Base-by-base conservation (phyloP, 345 rosid genomes). In the Gossypium herbaceum region DNA sequence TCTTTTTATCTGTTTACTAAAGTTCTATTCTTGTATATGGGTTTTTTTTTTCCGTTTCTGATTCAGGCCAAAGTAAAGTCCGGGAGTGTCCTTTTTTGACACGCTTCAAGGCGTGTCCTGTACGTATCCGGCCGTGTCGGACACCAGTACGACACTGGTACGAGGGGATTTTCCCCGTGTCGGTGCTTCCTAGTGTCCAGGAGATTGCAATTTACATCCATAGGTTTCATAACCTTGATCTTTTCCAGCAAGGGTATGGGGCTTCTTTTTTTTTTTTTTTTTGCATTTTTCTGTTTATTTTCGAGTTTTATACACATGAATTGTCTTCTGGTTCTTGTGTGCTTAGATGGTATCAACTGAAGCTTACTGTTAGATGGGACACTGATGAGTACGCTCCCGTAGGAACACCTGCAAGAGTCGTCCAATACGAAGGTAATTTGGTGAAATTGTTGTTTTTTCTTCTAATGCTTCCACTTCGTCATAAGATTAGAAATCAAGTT, bases 241-340 rank as follows among this genome's bases (percentile, higher is more conserved):
- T 90, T 73, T 88, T 95, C 81, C 98, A 95, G 44, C 97, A 95
- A 87, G 98, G 97, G 99, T 95, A 89, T 60, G 81, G 3, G 41
- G 9, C 77, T 20, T 20, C 22, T 20, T 20, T 0, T 20, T 0
- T 27, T 22, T 27, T 77, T 64, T n/a, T 43, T 1, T 20, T 20
- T 20, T 34, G 39, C 39, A 29, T 29, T 27, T 39, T 66, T 59
- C 9, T 54, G 0, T 75, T 48, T 58, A 48, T 34, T 65, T 19
- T 16, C 52, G 39, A n/a, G 41, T 34, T 34, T 48, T 17, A 13
- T 67, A 12, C 27, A 27, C 75, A 41, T 0, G 63, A 59, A 24
- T 20, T 27, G 44, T 4, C 57, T 68, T 50, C 24, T 19, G 15
- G 45, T 68, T 9, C 45, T 74, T 19, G 3, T 29, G 39, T 61